Percentiles rank a stretch among this genome's conserved stretches.
These are phyloP conservation scores for Candida maris DNA, from an alignment of 805 yeast species.

Conservation along the genomic window DNA sequence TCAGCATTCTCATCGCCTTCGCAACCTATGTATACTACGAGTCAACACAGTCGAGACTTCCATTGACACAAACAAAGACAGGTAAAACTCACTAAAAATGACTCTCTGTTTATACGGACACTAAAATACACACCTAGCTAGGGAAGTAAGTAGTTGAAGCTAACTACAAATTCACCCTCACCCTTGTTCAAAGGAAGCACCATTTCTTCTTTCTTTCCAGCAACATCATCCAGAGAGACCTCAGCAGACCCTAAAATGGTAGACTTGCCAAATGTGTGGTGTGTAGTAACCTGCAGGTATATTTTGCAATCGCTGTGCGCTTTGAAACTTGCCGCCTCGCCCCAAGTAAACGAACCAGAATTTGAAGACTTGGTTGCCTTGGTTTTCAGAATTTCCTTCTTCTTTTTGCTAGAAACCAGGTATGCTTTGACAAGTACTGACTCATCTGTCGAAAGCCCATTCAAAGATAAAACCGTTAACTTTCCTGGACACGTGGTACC, in stretches of 20 bases:
- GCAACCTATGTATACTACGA: too few species aligned
- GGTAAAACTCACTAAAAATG: too few species aligned
- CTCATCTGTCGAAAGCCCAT: slow-evolving; percentile 18
- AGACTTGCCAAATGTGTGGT: slow-evolving; percentile 71
- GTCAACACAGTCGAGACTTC: too few species aligned
- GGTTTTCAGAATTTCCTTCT: slow-evolving; percentile 63
- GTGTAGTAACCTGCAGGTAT: slow-evolving; percentile 57
- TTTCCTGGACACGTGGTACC: slow-evolving; percentile 50
- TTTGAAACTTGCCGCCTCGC: slow-evolving; percentile 65
- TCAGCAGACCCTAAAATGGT: slow-evolving; percentile 58
- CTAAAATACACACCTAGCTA: background rate
- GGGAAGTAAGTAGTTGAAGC: slow-evolving; percentile 32
- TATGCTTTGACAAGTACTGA: slow-evolving; percentile 51
- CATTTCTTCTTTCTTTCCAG: slow-evolving; percentile 43
- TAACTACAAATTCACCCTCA: slow-evolving; percentile 34
- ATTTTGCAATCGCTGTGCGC: slow-evolving; percentile 60
- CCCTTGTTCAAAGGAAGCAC: slow-evolving; percentile 38
- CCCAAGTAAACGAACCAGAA: slow-evolving; percentile 48
- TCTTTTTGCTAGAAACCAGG: slow-evolving; percentile 36
- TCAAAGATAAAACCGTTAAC: slow-evolving; percentile 42
- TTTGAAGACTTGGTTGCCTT: slow-evolving; percentile 48
- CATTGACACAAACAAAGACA: too few species aligned
- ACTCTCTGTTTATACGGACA: slow-evolving; percentile 2
- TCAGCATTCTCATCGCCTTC: too few species aligned
- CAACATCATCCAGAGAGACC: slow-evolving; percentile 47